phyloP scores from a whole-genome alignment of 495 filamentous ascomycete genomes.

The Aspergillus sclerotioniger region DNA sequence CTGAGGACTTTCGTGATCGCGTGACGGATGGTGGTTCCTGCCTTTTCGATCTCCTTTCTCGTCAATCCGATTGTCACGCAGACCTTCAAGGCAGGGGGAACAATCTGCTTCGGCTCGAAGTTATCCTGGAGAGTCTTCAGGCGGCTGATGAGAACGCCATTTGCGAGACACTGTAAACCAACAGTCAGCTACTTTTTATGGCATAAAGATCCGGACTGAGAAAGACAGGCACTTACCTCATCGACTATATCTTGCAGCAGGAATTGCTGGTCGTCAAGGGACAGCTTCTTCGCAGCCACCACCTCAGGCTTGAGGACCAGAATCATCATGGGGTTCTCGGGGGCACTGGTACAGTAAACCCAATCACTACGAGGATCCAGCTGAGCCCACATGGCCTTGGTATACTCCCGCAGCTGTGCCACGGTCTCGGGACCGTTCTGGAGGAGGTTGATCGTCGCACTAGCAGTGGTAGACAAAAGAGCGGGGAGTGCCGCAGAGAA shows the following conservation, averaged over 20 bases:
- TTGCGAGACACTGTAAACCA: constrained; percentile 60
- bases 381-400: constrained; percentile 76
- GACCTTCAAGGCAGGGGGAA: constrained; percentile 80
- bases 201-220: neutral
- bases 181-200: constrained; percentile 15
- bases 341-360: constrained; percentile 76
- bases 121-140: constrained; percentile 73
- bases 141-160: constrained; percentile 83
- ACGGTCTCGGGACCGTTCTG: constrained; percentile 81
- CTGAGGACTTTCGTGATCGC: constrained; percentile 87
- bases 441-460: constrained; percentile 79
- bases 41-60: constrained; percentile 93
- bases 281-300: constrained; percentile 64
- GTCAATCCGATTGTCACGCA: constrained; percentile 83
- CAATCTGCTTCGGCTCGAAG: constrained; percentile 60
- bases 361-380: constrained; percentile 92
- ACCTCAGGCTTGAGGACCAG: constrained; percentile 84
- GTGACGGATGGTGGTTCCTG: constrained; percentile 82
- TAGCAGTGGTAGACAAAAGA: constrained; percentile 90
- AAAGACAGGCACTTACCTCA: constrained; percentile 60
- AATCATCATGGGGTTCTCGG: constrained; percentile 84
- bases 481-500: constrained; percentile 94
- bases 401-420: constrained; percentile 73
- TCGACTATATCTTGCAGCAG: constrained; percentile 88
- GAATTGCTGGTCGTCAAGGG: constrained; percentile 73